Percentiles rank a stretch among this genome's conserved stretches.
phyloP scores from a whole-genome alignment of 1,139 yeast species.

The Casaregolazyma suthepensis region DNA sequence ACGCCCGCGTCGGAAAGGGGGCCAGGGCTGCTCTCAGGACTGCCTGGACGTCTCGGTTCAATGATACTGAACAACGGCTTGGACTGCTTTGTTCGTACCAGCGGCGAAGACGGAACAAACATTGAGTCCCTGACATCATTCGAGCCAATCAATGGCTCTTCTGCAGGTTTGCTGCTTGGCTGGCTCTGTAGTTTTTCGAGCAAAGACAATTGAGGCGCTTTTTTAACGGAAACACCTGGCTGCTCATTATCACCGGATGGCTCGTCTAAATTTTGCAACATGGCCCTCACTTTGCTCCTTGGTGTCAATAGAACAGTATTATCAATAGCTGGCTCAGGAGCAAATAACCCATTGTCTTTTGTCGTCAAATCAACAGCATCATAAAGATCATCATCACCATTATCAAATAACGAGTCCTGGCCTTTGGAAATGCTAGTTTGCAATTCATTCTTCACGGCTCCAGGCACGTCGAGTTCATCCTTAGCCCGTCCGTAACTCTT shows the following conservation, averaged over 20 bases:
- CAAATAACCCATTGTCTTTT: neutral
- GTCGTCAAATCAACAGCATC: neutral
- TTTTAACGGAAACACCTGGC: neutral
- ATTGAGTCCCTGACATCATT: neutral
- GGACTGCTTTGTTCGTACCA: neutral
- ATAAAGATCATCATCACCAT: neutral
- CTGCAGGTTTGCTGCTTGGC: neutral
- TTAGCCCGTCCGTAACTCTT: neutral
- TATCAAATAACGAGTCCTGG: neutral
- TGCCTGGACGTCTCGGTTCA: neutral
- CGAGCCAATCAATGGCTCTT: neutral
- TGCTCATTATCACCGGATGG: neutral
- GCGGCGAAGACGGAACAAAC: constrained; percentile 4
- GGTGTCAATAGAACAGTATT: constrained; percentile 1
- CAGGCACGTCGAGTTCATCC: neutral
- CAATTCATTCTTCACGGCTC: neutral
- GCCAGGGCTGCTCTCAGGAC: neutral
- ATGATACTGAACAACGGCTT: neutral
- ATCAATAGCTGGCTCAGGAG: neutral
- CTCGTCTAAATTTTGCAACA: constrained; percentile 1
- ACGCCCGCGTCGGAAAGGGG: neutral
- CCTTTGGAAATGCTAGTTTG: neutral
- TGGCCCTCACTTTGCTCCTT: constrained; percentile 3
- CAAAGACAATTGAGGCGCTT: neutral
- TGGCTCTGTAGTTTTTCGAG: neutral